phyloP scores from a whole-genome alignment of 257 asterid genomes.

The Ajuga chamaepitys region DNA sequence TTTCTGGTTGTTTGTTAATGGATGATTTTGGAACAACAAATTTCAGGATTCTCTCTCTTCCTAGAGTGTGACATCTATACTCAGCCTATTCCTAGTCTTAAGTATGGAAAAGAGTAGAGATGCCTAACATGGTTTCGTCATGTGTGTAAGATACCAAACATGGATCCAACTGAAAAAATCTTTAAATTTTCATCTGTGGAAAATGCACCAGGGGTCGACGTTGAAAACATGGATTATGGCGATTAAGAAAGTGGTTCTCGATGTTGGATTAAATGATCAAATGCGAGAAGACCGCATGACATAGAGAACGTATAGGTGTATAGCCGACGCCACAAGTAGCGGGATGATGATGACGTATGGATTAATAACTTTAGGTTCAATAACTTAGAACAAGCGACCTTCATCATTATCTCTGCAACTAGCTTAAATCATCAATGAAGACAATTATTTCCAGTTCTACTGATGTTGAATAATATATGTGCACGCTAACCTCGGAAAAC shows the following conservation, averaged over 20 bases:
- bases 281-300: background rate
- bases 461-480: background rate
- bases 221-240: background rate
- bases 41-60: background rate
- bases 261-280: background rate
- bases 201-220: background rate
- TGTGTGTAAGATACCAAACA: background rate
- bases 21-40: background rate
- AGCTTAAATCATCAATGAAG: conserved; percentile 9
- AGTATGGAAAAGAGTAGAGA: background rate
- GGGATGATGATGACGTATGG: background rate
- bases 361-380: background rate
- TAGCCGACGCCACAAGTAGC: background rate
- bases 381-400: background rate
- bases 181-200: background rate
- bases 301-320: background rate
- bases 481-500: conserved; percentile 67
- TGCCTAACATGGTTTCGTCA: background rate
- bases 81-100: conserved; percentile 1
- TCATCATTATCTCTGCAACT: background rate
- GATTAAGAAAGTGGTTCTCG: background rate
- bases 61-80: conserved; percentile 8
- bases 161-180: background rate
- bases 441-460: background rate
- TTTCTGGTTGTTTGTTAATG: background rate